Evolutionary conservation across 495 filamentous ascomycete species (phyloP).

Genomic region (Daldinia concentrica): DNA sequence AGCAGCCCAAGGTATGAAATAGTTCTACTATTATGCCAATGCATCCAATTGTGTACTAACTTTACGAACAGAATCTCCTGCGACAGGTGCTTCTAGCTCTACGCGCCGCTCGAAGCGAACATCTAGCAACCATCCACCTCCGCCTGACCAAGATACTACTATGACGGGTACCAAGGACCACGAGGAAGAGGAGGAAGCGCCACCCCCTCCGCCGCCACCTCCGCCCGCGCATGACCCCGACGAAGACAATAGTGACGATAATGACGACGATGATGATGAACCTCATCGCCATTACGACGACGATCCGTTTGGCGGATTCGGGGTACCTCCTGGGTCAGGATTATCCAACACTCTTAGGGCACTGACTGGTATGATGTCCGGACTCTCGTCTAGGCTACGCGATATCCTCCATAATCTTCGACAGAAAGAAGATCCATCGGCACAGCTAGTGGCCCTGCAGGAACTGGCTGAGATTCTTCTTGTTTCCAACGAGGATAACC

Average conservation of each 20-base stretch:
- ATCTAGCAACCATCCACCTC: constrained; percentile 58
- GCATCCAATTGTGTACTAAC: constrained; percentile 7
- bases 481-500: constrained; percentile 94
- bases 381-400: constrained; percentile 79
- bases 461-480: constrained; percentile 93
- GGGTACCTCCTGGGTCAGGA: constrained; percentile 65
- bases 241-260: constrained; percentile 58
- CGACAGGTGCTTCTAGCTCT: constrained; percentile 50
- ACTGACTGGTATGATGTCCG: constrained; percentile 89
- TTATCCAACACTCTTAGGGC: constrained; percentile 87
- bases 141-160: constrained; percentile 58
- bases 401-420: constrained; percentile 85
- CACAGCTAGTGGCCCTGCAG: constrained; percentile 91
- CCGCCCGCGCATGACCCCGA: constrained; percentile 59
- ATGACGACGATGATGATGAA: constrained; percentile 60
- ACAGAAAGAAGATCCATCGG: constrained; percentile 85
- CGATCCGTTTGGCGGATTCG: constrained; percentile 83
- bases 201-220: constrained; percentile 49
- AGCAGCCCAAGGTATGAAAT: constrained; percentile 50
- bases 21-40: constrained; percentile 19
- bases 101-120: constrained; percentile 63
- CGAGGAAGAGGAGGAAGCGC: constrained; percentile 61
- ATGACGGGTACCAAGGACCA: constrained; percentile 70
- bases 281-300: constrained; percentile 64
- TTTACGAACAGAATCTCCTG: constrained; percentile 35